Conservation (phyloP, 164 flowering plant species). For the Berberis thunbergii region DNA sequence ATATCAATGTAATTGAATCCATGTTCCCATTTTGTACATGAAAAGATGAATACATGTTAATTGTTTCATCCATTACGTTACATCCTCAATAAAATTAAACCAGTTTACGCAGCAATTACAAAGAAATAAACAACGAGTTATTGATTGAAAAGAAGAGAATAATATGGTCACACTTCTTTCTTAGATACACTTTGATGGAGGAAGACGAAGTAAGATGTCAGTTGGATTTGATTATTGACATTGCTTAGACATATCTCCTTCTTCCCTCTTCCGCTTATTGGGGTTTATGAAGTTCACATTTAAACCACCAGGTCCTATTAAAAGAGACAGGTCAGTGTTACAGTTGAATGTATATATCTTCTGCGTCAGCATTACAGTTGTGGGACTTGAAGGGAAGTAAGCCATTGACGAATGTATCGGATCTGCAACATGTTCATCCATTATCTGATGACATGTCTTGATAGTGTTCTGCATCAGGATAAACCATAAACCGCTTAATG, state of each 20-base stretch:
- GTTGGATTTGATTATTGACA: not conserved
- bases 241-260: not conserved
- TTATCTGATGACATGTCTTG: slow-evolving; percentile 27
- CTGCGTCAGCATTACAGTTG: slow-evolving; percentile 29
- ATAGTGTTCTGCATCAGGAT: slow-evolving; percentile 25
- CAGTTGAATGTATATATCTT: slow-evolving; percentile 9
- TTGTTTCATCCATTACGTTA: too few species aligned
- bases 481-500: not conserved
- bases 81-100: too few species aligned
- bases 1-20: too few species aligned
- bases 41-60: too few species aligned
- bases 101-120: too few species aligned
- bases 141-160: not conserved
- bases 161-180: not conserved
- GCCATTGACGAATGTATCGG: slow-evolving; percentile 9
- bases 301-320: slow-evolving; percentile 1
- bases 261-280: slow-evolving; percentile 26
- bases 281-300: slow-evolving; percentile 7
- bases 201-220: not conserved
- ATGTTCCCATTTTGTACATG: too few species aligned
- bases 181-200: not conserved
- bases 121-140: too few species aligned
- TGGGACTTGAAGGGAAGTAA: slow-evolving; percentile 44
- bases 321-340: slow-evolving; percentile 17
- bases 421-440: slow-evolving; percentile 24